These are phyloP conservation scores for Xanthoceras sorbifolium DNA, from an alignment of 345 rosid genomes.

Conservation along the genomic window DNA sequence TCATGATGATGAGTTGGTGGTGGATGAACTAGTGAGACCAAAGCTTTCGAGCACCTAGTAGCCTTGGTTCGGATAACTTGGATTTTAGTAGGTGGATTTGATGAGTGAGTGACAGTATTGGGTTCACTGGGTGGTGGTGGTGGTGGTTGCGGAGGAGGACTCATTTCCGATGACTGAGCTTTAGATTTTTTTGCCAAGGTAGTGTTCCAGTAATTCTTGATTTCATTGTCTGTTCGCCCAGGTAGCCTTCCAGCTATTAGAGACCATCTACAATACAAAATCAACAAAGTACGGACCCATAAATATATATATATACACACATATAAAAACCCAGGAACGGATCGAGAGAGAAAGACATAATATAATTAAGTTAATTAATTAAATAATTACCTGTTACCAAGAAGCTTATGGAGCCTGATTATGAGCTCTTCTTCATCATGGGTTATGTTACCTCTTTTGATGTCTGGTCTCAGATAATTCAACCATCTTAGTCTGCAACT, in stretches of 20 bases:
- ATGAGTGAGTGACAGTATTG: neutral
- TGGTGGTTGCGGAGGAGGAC: neutral
- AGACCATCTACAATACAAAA: slow-evolving; percentile 48
- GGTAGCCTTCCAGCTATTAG: slow-evolving; percentile 68
- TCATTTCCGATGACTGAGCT: slow-evolving; percentile 10
- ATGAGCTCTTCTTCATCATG: slow-evolving; percentile 61
- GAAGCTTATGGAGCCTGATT: slow-evolving; percentile 59
- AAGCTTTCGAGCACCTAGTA: slow-evolving; percentile 26
- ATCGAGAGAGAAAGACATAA: neutral
- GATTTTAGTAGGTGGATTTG: slow-evolving; percentile 8
- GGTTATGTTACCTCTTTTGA: slow-evolving; percentile 59
- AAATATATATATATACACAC: too few species aligned
- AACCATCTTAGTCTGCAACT: slow-evolving; percentile 67
- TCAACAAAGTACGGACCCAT: neutral
- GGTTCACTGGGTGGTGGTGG: neutral
- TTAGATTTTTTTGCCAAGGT: slow-evolving; percentile 45
- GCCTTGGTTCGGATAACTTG: slow-evolving; percentile 42
- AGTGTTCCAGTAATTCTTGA: slow-evolving; percentile 67
- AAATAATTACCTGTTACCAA: slow-evolving; percentile 56
- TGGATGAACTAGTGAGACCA: slow-evolving; percentile 20
- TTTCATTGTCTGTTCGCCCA: slow-evolving; percentile 74
- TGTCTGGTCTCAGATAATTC: slow-evolving; percentile 60
- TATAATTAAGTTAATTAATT: too few species aligned
- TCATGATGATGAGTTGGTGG: neutral
- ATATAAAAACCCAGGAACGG: too few species aligned